Percentiles rank a stretch among this genome's conserved stretches.
phyloP scores from a whole-genome alignment of 129 eudicot genomes.

The Centrapalus pauciflorus region DNA sequence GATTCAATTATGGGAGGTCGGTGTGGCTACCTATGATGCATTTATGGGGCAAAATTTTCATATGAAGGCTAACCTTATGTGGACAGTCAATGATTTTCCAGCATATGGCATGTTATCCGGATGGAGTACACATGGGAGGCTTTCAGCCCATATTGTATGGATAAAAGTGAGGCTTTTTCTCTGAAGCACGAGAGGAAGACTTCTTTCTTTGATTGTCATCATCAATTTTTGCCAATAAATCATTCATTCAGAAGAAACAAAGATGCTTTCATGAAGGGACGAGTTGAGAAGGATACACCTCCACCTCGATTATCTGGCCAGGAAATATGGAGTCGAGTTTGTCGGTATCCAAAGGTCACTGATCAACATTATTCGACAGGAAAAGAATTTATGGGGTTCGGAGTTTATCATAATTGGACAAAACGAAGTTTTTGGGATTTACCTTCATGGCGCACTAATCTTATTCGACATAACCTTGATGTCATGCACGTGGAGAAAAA shows the following conservation, averaged over 20 bases:
- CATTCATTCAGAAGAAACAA: slow-evolving; percentile 16
- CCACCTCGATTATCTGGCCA: not conserved
- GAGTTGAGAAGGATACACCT: not conserved
- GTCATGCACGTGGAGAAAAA: slow-evolving; percentile 28
- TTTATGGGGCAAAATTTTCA: no score
- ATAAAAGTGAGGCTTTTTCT: slow-evolving; percentile 13
- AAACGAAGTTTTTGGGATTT: slow-evolving; percentile 17
- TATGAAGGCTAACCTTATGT: no score
- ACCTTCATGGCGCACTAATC: slow-evolving; percentile 14
- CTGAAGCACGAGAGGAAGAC: not conserved
- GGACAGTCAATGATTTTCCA: no score
- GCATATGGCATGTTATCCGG: no score
- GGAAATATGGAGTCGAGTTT: not conserved
- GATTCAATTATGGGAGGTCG: no score
- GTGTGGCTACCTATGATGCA: no score
- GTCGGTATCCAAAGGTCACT: not conserved
- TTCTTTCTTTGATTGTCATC: slow-evolving; percentile 19
- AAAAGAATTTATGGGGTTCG: not conserved
- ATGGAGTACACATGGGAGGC: no score
- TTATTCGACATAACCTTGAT: slow-evolving; percentile 23
- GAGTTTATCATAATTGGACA: slow-evolving; percentile 3
- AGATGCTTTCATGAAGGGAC: not conserved
- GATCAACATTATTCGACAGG: not conserved
- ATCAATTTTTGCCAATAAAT: slow-evolving; percentile 9
- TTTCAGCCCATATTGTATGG: no score